Evolutionary conservation across 2,329 filamentous ascomycete species (phyloP).

Genomic region (Madurella fahalii): DNA sequence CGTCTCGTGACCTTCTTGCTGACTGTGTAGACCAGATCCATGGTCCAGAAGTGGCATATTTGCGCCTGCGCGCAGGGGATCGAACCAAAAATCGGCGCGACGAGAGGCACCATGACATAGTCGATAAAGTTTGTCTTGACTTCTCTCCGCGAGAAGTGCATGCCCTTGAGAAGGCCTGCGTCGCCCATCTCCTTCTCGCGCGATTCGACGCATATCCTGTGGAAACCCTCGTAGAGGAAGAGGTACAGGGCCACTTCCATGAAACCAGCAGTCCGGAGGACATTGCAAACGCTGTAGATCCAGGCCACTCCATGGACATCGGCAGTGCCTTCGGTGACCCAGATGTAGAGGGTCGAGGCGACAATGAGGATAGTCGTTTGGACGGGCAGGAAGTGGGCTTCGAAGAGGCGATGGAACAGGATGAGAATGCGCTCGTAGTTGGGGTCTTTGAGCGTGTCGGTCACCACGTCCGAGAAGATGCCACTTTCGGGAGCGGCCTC

Average conservation of each 20-base stretch:
- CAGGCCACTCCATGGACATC: constrained; percentile 53
- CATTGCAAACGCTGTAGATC: constrained; percentile 57
- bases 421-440: constrained; percentile 55
- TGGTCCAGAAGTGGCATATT: constrained; percentile 65
- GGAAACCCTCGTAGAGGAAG: constrained; percentile 64
- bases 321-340: constrained; percentile 46
- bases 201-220: constrained; percentile 55
- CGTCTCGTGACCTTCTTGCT: constrained; percentile 63
- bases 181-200: constrained; percentile 64
- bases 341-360: constrained; percentile 57
- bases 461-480: constrained; percentile 52
- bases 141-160: constrained; percentile 60
- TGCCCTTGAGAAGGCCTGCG: constrained; percentile 59
- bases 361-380: constrained; percentile 63
- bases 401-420: constrained; percentile 64
- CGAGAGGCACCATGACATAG: constrained; percentile 61
- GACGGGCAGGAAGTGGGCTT: constrained; percentile 67
- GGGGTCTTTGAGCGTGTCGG: constrained; percentile 47
- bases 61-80: constrained; percentile 66
- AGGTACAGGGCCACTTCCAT: constrained; percentile 60
- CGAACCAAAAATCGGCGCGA: constrained; percentile 64
- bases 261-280: constrained; percentile 58
- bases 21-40: constrained; percentile 66
- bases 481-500: constrained; percentile 45
- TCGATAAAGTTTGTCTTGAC: constrained; percentile 56